Base-by-base conservation (phyloP, 768 basidiomycete species). In the Paxillus involutus region DNA sequence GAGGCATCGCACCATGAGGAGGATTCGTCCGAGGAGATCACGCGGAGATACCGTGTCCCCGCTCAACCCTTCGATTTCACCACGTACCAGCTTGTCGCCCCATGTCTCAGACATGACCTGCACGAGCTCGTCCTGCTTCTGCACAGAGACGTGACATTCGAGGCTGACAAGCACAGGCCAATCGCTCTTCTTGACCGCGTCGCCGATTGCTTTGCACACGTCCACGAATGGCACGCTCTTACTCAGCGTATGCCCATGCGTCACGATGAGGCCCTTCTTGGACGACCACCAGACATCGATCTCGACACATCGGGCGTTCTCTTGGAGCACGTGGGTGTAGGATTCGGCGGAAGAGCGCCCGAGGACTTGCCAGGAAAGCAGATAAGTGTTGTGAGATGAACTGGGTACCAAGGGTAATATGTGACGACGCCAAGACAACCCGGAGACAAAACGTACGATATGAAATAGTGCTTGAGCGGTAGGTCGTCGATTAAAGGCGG, bases 361-460 rank as follows among this genome's bases (percentile, higher is more conserved):
- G 14, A 82, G 65, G 24, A 86, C 64, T 60, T 86, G 85, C 40
- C 80, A 74, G 2, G 80, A 75, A 3, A 85, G 68, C 0, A 87
- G 75, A 58, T 87, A 87, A 2, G 85, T 86, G 61, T 87, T 86
- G 59, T 87, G 85, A 0, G 83, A 85, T 1, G 84, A 82, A 5
- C 83, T 83, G 63, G 14, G 39, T 9, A 44, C 30, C 49, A 12
- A 13, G 26, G 17, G 24, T 33, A 11, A 40, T 26, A 21, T 24
- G 26, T 36, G 33, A 51, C 26, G 46, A 40, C n/a, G 30, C 26
- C 21, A 30, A 17, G 19, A 19, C 44, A 17, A 21, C 35, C 40
- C n/a, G 26, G 12, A 35, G 35, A 35, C 17, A 13, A n/a, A 40
- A 58, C 59, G 35, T 42, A 64, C 59, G 83, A 85, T 49, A 85